Evolutionary conservation across 352 stramenopile species (phyloP), one percentile per base, ranked within the genome.

Genomic region (Pythium diclinum): DNA sequence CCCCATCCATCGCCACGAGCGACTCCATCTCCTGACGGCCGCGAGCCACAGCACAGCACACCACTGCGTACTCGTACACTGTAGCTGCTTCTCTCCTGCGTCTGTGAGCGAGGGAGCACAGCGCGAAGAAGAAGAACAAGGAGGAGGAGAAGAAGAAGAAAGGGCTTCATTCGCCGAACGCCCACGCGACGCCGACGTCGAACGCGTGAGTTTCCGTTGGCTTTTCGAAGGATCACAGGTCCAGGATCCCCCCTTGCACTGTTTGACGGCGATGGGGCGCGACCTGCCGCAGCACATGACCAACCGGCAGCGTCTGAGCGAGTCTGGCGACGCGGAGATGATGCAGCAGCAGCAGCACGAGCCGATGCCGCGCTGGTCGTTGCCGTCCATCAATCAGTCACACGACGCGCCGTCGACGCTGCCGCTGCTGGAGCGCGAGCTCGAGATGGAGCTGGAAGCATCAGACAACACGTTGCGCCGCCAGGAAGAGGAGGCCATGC

Each of bases 371-470:
- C 42, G 30, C 23, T 56, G 28, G 19, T 16, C 36, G 38, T 38
- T 23, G 51, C 56, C 49, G 17, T 34, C 61, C n/a, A 5, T 59
- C n/a, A 9, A 6, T 9, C 10, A 40, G 11, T 48, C 54, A 33
- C 32, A 48, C 16, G 33, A 33, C 9, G 13, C 54, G 54, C 16
- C 54, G 19, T 48, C 34, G 7, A 47, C 54, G 32, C 54, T 48
- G 19, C 21, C 54, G 17, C 19, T 55, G 38, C 55, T 67, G 32
- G 63, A 69, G 48, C 56, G 53, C 25, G 63, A 67, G 52, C 52
- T 73, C 2, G 67, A 69, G 36, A 62, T 73, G 52, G 67, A 73
- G 23, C 6, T 67, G 14, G 51, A 63, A 21, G 61, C 47, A 23
- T 66, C 56, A 21, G 56, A 62, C 54, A 60, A 61, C 42, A 68